Evolutionary conservation across 495 filamentous ascomycete genomes (phyloP).

Genomic region (Mycothermus thermophilus): DNA sequence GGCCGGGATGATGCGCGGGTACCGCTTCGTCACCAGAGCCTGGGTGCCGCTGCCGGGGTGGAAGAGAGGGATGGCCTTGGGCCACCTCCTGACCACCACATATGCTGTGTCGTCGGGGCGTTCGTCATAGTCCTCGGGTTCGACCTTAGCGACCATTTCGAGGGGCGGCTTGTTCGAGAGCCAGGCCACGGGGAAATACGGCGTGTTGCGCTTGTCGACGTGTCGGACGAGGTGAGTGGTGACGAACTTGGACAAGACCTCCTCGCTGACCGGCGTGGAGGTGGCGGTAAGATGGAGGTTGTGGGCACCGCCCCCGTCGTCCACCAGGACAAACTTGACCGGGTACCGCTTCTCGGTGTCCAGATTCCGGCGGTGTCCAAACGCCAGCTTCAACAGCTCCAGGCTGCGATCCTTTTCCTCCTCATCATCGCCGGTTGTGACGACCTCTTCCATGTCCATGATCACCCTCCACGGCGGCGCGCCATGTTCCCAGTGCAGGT

Average conservation of each 20-base stretch:
- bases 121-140: conserved; percentile 13
- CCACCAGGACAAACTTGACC: conserved; percentile 16
- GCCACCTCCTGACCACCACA: conserved; percentile 35
- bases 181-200: conserved; percentile 20
- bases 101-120: conserved; percentile 30
- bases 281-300: too few species aligned
- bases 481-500: conserved; percentile 36
- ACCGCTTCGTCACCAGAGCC: conserved; percentile 16
- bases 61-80: conserved; percentile 30
- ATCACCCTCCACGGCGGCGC: conserved; percentile 28
- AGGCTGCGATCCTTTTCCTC: conserved; percentile 32
- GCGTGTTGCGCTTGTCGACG: conserved; percentile 6
- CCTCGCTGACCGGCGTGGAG: conserved; percentile 4
- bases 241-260: conserved; percentile 3
- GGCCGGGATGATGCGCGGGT: conserved; percentile 21
- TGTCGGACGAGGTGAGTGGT: conserved; percentile 24
- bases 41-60: neutral
- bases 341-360: conserved; percentile 30
- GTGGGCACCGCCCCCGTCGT: conserved; percentile 8
- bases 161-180: conserved; percentile 26
- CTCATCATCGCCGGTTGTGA: conserved; percentile 12
- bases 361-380: conserved; percentile 24
- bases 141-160: conserved; percentile 12
- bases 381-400: conserved; percentile 37
- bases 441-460: conserved; percentile 12